Conservation (phyloP, 1,284 basidiomycete genomes). For the Erythrobasidium hasegawianum region DNA sequence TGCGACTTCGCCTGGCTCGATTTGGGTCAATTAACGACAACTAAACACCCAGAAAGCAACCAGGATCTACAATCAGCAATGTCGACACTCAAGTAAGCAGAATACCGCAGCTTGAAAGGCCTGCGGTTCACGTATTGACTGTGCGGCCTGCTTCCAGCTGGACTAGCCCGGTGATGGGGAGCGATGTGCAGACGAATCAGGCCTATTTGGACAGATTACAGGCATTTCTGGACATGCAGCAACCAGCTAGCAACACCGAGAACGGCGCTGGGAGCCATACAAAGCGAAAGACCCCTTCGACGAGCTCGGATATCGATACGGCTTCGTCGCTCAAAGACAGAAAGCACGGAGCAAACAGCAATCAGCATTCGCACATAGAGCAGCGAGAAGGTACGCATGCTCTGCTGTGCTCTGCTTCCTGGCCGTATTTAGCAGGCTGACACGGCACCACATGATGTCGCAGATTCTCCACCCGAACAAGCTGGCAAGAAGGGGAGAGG, state of each 20-base stretch:
- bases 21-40: too few relatives aligned
- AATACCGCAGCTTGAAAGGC: neutral
- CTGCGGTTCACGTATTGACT: neutral
- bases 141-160: conserved; percentile 2
- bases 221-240: conserved; percentile 20
- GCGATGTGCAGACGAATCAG: conserved; percentile 18
- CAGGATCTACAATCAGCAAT: too few relatives aligned
- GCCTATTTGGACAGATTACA: conserved; percentile 28
- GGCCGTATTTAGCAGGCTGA: neutral
- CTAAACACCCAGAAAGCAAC: too few relatives aligned
- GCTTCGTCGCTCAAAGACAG: conserved; percentile 24
- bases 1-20: too few relatives aligned
- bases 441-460: neutral
- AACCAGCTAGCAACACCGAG: neutral
- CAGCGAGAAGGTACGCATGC: conserved; percentile 14
- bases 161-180: conserved; percentile 22
- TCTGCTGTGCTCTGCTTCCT: neutral
- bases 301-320: conserved; percentile 19
- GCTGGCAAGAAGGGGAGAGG: conserved; percentile 1
- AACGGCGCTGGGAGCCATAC: conserved; percentile 6
- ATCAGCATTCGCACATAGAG: conserved; percentile 20
- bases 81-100: conserved; percentile 24
- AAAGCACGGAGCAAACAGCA: conserved; percentile 15
- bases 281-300: conserved; percentile 29
- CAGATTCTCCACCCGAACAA: conserved; percentile 17